Percentiles rank a stretch among this genome's conserved stretches.
These are phyloP conservation scores for Durusdinium trenchii DNA, from an alignment of 73 alveolate species.

Conservation along the genomic window DNA sequence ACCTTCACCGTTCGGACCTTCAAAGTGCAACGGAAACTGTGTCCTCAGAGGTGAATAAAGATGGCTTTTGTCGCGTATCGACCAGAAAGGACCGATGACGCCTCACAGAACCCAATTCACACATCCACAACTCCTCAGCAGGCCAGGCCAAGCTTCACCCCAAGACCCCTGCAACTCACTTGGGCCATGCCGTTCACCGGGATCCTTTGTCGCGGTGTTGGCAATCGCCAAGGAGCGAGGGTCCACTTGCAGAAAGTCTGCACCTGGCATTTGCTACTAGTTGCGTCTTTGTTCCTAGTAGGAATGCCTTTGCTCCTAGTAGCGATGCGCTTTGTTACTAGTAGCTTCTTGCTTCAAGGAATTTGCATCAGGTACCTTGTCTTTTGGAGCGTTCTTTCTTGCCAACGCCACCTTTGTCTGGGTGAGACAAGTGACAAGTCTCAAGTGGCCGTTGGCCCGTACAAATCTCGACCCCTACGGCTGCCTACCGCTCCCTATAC, in stretches of 20 bases:
- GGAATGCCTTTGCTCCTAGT: no score
- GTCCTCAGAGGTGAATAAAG: constrained; percentile 32
- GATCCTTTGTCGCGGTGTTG: constrained; percentile 42
- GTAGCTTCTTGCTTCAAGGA: no score
- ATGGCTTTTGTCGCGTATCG: constrained; percentile 60
- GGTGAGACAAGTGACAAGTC: no score
- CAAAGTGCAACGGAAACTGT: background rate
- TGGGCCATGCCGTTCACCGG: constrained; percentile 54
- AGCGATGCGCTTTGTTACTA: no score
- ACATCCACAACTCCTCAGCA: background rate
- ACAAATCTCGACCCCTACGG: no score
- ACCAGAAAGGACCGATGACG: constrained; percentile 60
- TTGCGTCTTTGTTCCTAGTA: no score
- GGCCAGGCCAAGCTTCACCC: background rate
- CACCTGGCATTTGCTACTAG: constrained; percentile 3
- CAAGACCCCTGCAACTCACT: constrained; percentile 25
- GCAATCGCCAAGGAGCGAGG: constrained; percentile 91
- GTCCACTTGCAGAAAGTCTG: constrained; percentile 72
- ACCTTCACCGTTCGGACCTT: background rate
- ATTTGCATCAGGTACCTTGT: no score
- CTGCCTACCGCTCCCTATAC: no score
- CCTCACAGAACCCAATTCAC: background rate
- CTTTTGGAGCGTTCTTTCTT: no score
- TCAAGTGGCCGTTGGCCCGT: no score
- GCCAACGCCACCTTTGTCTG: no score